Conservation (phyloP, 768 basidiomycete species). For the Dendrothele bispora region DNA sequence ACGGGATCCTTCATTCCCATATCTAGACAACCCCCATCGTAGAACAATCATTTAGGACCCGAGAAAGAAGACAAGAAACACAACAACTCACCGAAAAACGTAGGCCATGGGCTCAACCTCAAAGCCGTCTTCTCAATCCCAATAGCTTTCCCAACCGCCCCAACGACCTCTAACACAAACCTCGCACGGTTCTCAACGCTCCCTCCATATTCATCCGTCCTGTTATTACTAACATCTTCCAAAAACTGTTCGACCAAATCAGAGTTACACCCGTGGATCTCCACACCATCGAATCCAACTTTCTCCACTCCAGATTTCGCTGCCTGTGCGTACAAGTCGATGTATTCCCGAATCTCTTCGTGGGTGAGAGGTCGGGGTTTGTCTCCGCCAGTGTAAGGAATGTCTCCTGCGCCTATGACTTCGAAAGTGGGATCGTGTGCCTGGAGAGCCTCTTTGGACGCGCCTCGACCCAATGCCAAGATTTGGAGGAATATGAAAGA, state of each 20-base stretch:
- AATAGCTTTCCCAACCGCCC: constrained; percentile 37
- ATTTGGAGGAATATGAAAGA: constrained; percentile 47
- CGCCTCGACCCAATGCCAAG: constrained; percentile 43
- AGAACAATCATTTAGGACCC: no score
- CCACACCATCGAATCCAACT: constrained; percentile 59
- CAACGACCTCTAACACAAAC: constrained; percentile 43
- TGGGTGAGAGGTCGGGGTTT: constrained; percentile 32
- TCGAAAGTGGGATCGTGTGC: constrained; percentile 18
- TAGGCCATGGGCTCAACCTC: constrained; percentile 42
- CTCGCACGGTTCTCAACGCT: constrained; percentile 45
- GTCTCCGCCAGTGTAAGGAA: background rate
- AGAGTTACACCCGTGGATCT: constrained; percentile 35
- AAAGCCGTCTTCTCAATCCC: constrained; percentile 44
- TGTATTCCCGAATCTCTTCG: constrained; percentile 37
- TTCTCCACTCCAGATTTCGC: constrained; percentile 37
- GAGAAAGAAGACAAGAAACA: background rate
- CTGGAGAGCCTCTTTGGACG: constrained; percentile 16
- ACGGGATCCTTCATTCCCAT: constrained; percentile 44
- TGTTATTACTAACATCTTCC: constrained; percentile 38
- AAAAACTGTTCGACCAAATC: constrained; percentile 45
- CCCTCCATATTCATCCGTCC: constrained; percentile 55
- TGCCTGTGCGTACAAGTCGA: constrained; percentile 38
- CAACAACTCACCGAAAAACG: constrained; percentile 17
- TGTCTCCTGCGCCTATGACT: constrained; percentile 20
- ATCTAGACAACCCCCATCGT: constrained; percentile 9